Percentiles rank a stretch among this genome's conserved stretches.
phyloP scores from a whole-genome alignment of 805 yeast genomes.

The Candida suzukii region DNA sequence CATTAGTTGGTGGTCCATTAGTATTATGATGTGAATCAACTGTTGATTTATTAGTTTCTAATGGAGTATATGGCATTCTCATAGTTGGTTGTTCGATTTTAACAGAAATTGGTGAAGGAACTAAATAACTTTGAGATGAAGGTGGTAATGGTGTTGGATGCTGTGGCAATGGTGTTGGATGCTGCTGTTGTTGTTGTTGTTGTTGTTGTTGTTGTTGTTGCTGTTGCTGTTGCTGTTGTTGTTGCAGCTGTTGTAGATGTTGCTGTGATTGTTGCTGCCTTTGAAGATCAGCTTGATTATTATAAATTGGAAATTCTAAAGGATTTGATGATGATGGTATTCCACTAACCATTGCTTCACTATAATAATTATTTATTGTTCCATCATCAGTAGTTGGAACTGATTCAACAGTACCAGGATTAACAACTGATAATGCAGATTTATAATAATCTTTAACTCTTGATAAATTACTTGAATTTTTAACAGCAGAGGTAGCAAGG shows the following conservation, averaged over 20 bases:
- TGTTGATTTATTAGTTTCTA: not conserved
- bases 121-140: not conserved
- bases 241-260: not conserved
- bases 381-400: not conserved
- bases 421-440: too few relatives aligned
- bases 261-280: conserved; percentile 1
- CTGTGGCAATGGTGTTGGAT: not conserved
- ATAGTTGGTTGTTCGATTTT: not conserved
- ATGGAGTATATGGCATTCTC: not conserved
- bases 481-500: conserved; percentile 9
- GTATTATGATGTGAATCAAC: too few relatives aligned
- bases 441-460: conserved; percentile 1
- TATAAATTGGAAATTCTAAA: not conserved
- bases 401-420: not conserved
- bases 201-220: conserved; percentile 1
- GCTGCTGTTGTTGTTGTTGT: not conserved
- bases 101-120: not conserved
- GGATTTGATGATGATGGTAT: not conserved
- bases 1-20: too few relatives aligned
- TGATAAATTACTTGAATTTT: conserved; percentile 7
- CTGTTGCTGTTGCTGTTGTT: conserved; percentile 1
- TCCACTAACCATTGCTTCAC: not conserved
- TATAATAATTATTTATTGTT: not conserved
- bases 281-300: not conserved
- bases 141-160: not conserved